These are phyloP conservation scores for Exophiala oligosperma DNA, from an alignment of 2,329 filamentous ascomycete species.

Conservation along the genomic window DNA sequence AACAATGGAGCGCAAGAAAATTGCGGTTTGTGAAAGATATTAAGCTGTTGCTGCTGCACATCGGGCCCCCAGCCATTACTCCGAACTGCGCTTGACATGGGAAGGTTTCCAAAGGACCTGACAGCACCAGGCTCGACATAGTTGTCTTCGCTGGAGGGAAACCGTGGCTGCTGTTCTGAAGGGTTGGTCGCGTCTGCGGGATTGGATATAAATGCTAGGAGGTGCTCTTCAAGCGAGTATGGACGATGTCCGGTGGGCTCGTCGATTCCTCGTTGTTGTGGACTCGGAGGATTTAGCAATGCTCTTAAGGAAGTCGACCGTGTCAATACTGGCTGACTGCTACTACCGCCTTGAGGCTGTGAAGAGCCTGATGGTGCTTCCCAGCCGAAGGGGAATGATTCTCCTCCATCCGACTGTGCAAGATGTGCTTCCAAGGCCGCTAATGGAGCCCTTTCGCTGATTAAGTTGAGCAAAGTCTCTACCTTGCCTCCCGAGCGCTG, in stretches of 20 bases:
- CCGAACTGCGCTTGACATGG: neutral
- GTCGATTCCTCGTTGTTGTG: neutral
- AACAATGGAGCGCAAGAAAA: neutral
- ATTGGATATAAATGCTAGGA: neutral
- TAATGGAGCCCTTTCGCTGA: neutral
- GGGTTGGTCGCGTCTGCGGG: neutral
- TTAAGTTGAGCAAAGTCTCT: neutral
- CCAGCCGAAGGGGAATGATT: neutral
- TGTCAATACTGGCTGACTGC: neutral
- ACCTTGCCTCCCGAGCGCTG: neutral
- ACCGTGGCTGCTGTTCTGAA: neutral
- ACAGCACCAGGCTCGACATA: neutral
- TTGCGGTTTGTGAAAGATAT: neutral
- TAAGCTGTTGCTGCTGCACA: constrained; percentile 6
- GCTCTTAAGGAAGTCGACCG: neutral
- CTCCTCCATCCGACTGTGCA: neutral
- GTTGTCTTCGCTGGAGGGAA: neutral
- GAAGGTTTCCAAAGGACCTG: neutral
- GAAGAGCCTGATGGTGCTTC: neutral
- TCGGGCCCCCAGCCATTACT: neutral
- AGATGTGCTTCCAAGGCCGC: neutral
- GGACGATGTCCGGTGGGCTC: neutral
- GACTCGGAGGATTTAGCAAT: neutral
- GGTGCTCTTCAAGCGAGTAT: neutral
- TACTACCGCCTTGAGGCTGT: neutral